Base-by-base conservation (phyloP, 305 asterid genomes). In the Fraxinus dipetala region DNA sequence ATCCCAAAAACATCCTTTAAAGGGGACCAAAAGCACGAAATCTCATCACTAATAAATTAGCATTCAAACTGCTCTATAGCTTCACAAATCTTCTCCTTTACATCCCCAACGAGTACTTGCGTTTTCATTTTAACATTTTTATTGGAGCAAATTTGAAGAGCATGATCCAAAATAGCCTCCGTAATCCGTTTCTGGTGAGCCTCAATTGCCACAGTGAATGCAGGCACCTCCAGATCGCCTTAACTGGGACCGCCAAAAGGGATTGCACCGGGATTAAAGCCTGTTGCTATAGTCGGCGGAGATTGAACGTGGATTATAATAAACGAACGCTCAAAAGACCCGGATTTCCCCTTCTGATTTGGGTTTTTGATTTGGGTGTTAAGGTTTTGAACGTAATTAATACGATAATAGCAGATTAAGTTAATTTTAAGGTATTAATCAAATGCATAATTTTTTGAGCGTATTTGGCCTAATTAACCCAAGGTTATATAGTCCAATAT, bases 161-260 rank as follows among this genome's bases (percentile, higher is more conserved):
- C 90, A 76, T 85, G 89, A 69, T 84, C 79, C 14, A 89, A 75
- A 28, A 89, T 85, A 13, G 90, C 91, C 79, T 84, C 76, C 1
- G 91, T 85, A 61, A 89, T 87, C 67, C 90, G 89, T 22, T 75
- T 84, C 76, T 87, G 89, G 75, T 89, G 90, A 10, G 87, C 90
- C 79, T 89, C 89, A 30, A 89, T 89, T 35, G 91, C 91, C 8
- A 85, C 88, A 4, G 83, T 40, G 81, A 89, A 85, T 4, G 91
- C 91, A 54, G 91, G 91, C 75, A 89, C 91, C 85, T 89, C 90
- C 48, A 87, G 7, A 70, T 84, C 90, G 85, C 91, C 54, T 86
- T 87, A 87, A 89, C 90, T 89, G 82, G 89, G 89, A 22, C 91
- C 89, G 32, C 90, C 90, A 82, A 89, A 89, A 9, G 91, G 91